Conservation (phyloP, 768 basidiomycete species). For the Kwoniella sp. region DNA sequence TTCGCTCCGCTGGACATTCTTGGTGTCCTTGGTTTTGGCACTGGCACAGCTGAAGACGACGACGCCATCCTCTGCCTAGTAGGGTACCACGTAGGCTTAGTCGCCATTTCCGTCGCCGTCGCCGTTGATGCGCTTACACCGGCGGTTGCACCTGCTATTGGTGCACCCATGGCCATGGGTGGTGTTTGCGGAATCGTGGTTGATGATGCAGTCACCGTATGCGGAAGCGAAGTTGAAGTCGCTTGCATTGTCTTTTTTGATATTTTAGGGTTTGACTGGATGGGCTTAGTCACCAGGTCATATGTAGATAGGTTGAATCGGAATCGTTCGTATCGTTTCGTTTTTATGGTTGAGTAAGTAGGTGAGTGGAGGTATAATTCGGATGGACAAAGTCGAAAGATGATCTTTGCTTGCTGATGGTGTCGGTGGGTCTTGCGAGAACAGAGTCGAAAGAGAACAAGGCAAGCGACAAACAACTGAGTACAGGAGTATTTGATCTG, state of each 20-base stretch:
- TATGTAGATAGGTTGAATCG: too few species aligned
- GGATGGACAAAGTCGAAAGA: not conserved
- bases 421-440: too few species aligned
- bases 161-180: not conserved
- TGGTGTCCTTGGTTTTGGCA: too few species aligned
- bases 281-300: not conserved
- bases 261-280: not conserved
- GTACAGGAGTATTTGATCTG: not conserved
- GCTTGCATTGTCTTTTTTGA: not conserved
- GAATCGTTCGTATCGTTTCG: not conserved
- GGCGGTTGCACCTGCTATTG: not conserved
- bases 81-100: not conserved
- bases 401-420: too few species aligned
- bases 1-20: too few species aligned
- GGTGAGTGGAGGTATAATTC: not conserved
- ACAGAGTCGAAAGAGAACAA: not conserved
- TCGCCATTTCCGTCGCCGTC: too few species aligned
- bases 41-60: not conserved
- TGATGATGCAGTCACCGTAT: not conserved
- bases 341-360: not conserved
- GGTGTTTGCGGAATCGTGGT: not conserved
- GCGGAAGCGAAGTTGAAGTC: not conserved
- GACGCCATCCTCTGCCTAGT: conserved; percentile 3
- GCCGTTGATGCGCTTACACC: not conserved
- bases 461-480: not conserved